phyloP scores from a whole-genome alignment of 2,329 filamentous ascomycete genomes.

The Fusarium transvaalense region DNA sequence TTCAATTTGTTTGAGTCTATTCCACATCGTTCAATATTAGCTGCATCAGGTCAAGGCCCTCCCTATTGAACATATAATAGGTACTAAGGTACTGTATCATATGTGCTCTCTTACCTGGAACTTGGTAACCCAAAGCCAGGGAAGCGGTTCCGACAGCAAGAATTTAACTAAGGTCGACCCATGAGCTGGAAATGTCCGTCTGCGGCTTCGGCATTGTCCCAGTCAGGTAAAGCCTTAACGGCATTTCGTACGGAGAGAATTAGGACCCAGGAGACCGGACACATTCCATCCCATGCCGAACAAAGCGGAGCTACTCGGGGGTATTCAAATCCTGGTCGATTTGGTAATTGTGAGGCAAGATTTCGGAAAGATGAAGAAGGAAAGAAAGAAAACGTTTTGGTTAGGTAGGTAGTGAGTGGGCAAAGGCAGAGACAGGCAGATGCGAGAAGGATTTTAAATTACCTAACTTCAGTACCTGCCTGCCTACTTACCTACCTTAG shows the following conservation, averaged over 20 bases:
- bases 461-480: too few species aligned
- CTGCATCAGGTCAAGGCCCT: conserved; percentile 39
- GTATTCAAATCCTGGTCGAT: conserved; percentile 27
- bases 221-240: conserved; percentile 37
- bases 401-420: too few species aligned
- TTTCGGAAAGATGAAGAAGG: conserved; percentile 12
- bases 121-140: conserved; percentile 29
- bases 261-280: conserved; percentile 40
- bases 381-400: conserved; percentile 6
- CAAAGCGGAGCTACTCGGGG: conserved; percentile 39
- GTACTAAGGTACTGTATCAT: background rate
- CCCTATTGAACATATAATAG: conserved; percentile 4
- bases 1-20: conserved; percentile 22
- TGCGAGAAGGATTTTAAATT: background rate
- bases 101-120: conserved; percentile 1
- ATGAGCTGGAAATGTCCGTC: conserved; percentile 34
- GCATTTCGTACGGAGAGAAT: conserved; percentile 38
- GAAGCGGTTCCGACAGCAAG: conserved; percentile 38
- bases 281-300: conserved; percentile 35
- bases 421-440: background rate
- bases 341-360: conserved; percentile 16
- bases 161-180: conserved; percentile 28
- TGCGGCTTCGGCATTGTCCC: conserved; percentile 37
- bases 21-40: conserved; percentile 35
- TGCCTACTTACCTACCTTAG: background rate